These are phyloP conservation scores for Heterobasidion occidentale DNA, from an alignment of 1,284 basidiomycete genomes.

Conservation along the genomic window DNA sequence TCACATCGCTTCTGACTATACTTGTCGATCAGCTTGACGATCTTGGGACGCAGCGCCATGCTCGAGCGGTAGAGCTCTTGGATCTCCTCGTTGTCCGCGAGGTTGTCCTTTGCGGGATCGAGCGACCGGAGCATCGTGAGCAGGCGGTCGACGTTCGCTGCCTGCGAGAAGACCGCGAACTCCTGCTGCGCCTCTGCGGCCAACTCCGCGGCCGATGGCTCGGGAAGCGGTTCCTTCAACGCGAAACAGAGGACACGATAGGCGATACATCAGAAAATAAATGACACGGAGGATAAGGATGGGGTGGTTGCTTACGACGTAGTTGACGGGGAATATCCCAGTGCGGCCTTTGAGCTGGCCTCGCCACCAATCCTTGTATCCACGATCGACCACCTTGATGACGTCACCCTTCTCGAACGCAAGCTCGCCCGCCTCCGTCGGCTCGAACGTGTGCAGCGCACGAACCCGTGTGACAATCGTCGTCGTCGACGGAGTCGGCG, in stretches of 20 bases:
- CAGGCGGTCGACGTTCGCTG: conserved; percentile 83
- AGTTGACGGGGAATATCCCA: conserved; percentile 98
- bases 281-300: background rate
- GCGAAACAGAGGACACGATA: conserved; percentile 1
- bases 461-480: conserved; percentile 75
- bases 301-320: conserved; percentile 59
- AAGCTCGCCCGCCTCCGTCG: conserved; percentile 87
- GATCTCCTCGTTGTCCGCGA: conserved; percentile 93
- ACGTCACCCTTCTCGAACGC: conserved; percentile 91
- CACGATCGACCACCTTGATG: conserved; percentile 93
- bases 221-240: conserved; percentile 75
- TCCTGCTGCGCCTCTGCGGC: conserved; percentile 86
- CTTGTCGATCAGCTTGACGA: conserved; percentile 94
- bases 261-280: too few relatives aligned
- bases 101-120: conserved; percentile 74
- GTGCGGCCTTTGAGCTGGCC: conserved; percentile 90
- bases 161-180: conserved; percentile 78
- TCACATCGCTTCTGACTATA: conserved; percentile 90
- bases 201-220: conserved; percentile 75
- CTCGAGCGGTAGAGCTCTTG: conserved; percentile 91
- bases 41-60: conserved; percentile 87
- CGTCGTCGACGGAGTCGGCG: conserved; percentile 11
- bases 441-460: conserved; percentile 87
- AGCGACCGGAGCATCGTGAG: conserved; percentile 74
- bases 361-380: conserved; percentile 98